Base-by-base conservation (phyloP, 345 rosid species). In the Eucalyptus albens region DNA sequence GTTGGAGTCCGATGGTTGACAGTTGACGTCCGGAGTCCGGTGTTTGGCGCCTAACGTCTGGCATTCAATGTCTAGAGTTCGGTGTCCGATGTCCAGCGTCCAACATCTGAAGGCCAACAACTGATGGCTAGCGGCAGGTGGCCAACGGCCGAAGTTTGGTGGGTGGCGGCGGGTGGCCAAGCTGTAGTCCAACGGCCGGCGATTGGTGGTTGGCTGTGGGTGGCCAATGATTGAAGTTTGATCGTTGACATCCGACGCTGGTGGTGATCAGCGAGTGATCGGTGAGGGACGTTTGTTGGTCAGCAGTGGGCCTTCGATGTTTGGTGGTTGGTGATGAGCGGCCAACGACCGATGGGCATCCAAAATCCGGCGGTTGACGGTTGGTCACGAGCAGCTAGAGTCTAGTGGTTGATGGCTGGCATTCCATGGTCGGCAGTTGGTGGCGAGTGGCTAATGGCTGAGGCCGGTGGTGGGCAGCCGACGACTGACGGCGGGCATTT, bases 221-320 rank as follows among this genome's bases (percentile, higher is more conserved):
- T 50, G 53, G 53, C 53, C 53, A 50, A 50, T 1, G 19, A 6
- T 0, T 6, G 7, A 50, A 50, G 53, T 50, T 2, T 0, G 3
- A 50, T 1, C 0, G 19, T 15, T 50, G 53, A 50, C 53, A 50
- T 50, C 0, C 1, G 3, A 50, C 0, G 7, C 1, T 0, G 7
- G 0, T 50, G 19, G 19, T 15, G 53, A 50, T 1, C 3, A 0
- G 15, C 3, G 8, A 6, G 7, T 0, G 3, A 50, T 50, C 0
- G 19, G 19, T 3, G 7, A 50, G 53, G 53, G 53, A 50, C 7
- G 3, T 50, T 50, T 1, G 7, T 2, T 50, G 19, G 53, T 50
- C 1, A 3, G 0, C 0, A 1, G 3, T 50, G 53, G 19, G 7
- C 19, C 53, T 50, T 0, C 0, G 1, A 3, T 50, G 53, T 50